These are phyloP conservation scores for Cinnamomum micranthum DNA, from an alignment of 164 flowering plant species.

Conservation along the genomic window DNA sequence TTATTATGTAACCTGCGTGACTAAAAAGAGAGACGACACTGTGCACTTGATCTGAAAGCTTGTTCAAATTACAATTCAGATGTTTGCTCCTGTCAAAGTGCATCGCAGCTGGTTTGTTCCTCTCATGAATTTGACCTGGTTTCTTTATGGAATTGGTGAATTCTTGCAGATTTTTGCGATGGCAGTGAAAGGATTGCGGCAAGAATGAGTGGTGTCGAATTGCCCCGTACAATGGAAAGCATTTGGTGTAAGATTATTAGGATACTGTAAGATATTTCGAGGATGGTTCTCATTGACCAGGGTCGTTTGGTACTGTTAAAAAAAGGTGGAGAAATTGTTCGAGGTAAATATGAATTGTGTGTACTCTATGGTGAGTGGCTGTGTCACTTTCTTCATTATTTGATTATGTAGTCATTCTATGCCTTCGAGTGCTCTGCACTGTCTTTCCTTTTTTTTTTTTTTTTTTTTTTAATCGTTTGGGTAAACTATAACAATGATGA, in stretches of 20 bases:
- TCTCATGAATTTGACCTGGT: neutral
- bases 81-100: neutral
- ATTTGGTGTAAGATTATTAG: neutral
- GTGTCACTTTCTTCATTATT: neutral
- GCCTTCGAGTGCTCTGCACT: neutral
- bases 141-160: neutral
- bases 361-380: no score
- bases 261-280: neutral
- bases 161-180: slow-evolving; percentile 29
- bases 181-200: slow-evolving; percentile 26
- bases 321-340: no score
- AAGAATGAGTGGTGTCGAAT: slow-evolving; percentile 3
- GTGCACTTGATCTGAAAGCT: neutral
- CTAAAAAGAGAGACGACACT: neutral
- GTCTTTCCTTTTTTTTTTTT: neutral
- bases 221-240: neutral
- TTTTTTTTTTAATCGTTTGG: no score
- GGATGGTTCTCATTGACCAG: neutral
- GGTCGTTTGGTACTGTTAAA: no score
- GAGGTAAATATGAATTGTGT: no score
- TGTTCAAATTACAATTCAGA: neutral
- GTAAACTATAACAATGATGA: no score
- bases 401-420: neutral
- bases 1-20: no score
- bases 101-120: neutral